These are phyloP conservation scores for Aureobasidium leucospermi DNA, from an alignment of 2,329 filamentous ascomycete species.

Conservation along the genomic window DNA sequence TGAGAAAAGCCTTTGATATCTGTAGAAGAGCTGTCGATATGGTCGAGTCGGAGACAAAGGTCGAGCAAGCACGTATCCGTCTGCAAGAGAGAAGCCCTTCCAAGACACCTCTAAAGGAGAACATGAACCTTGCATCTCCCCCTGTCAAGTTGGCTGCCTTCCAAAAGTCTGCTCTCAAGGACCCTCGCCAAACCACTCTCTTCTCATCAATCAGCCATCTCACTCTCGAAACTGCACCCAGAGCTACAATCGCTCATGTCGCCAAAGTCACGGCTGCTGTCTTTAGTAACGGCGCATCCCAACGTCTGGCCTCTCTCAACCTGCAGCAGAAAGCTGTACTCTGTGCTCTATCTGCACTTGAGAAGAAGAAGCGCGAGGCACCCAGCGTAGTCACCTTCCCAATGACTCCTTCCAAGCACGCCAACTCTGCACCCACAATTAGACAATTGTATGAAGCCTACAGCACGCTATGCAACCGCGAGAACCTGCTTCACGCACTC, in stretches of 20 bases:
- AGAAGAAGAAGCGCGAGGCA: slow-evolving; percentile 40
- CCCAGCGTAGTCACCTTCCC: slow-evolving; percentile 7
- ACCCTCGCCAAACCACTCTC: slow-evolving; percentile 11
- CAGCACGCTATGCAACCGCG: slow-evolving; percentile 70
- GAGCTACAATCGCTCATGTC: slow-evolving; percentile 82
- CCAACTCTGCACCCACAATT: slow-evolving; percentile 62
- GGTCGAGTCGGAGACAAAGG: slow-evolving; percentile 75
- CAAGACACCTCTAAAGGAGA: slow-evolving; percentile 65
- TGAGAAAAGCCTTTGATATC: slow-evolving; percentile 93
- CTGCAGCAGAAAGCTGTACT: slow-evolving; percentile 94
- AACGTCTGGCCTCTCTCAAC: slow-evolving; percentile 80
- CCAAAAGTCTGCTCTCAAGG: slow-evolving; percentile 40
- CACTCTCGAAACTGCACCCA: slow-evolving; percentile 72
- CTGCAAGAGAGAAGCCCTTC: slow-evolving; percentile 35
- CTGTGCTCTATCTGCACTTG: slow-evolving; percentile 80
- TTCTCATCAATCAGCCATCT: slow-evolving; percentile 33
- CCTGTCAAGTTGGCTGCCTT: slow-evolving; percentile 20
- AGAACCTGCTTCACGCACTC: slow-evolving; percentile 83
- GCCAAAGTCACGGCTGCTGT: slow-evolving; percentile 84
- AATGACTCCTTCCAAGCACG: slow-evolving; percentile 35
- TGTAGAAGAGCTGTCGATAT: slow-evolving; percentile 83
- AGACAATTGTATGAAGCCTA: slow-evolving; percentile 82
- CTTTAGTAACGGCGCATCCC: slow-evolving; percentile 80
- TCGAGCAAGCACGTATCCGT: slow-evolving; percentile 51
- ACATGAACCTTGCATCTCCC: slow-evolving; percentile 63